Base-by-base conservation (phyloP, 371 early-diverging fungal genomes). In the Apophysomyces ossiformis region DNA sequence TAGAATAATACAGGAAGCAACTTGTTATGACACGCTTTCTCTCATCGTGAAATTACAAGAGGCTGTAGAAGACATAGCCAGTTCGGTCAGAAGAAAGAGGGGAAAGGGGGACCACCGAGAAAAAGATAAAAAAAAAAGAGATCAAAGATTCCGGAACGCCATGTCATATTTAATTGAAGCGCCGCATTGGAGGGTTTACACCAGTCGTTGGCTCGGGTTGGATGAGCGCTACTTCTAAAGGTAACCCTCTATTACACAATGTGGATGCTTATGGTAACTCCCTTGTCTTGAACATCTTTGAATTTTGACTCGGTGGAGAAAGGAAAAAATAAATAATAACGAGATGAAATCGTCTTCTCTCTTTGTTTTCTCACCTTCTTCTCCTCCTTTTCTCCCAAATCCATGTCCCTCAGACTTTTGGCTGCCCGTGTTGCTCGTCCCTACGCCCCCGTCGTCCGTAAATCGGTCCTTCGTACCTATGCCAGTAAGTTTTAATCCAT, bases 341-440 rank as follows among this genome's bases (percentile, higher is more conserved):
- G 63, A 63, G 60, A 63, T 26, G 67, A 63, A 67, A 61, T 45
- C 38, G 38, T 57, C n/a, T 9, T 44, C 61, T 47, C 60, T 38
- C 44, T 67, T 58, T 64, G 47, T 61, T 45, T 65, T 56, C 63
- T 57, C 35, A 47, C 58, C 61, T 67, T 67, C 57, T 60, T 54
- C 41, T 41, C 60, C 56, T 68, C 43, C 60, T 71, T 69, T 21
- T 39, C 16, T 44, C 56, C 32, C 2, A 26, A 26, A 26, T 26
- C 32, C 32, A 82, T 82, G 83, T 65, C 83, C 56, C 80, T 82
- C 50, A 68, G 78, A 73, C 73, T 70, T 60, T 78, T 82, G 47
- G 64, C 83, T 67, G 65, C 83, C 47, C 79, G 83, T 60, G 77
- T 78, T 64, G 60, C 76, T 38, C 76, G 78, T 63, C 67, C 82